These are phyloP conservation scores for Podaxis mareebaensis DNA, from an alignment of 768 basidiomycete species.

Conservation along the genomic window DNA sequence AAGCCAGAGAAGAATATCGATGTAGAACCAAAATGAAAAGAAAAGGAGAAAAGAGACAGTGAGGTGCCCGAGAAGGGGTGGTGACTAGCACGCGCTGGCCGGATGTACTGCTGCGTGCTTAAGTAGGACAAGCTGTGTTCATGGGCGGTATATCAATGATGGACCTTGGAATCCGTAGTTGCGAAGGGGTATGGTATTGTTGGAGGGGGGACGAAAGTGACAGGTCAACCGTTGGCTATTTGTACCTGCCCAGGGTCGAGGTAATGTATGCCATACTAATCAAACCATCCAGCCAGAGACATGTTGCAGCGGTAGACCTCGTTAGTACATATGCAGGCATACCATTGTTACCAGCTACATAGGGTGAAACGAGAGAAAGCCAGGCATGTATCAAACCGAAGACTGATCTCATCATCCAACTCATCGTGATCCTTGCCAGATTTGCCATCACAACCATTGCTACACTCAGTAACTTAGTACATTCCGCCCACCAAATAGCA, in stretches of 20 bases:
- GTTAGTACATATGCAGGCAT: neutral
- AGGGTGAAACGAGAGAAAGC: neutral
- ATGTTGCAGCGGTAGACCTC: neutral
- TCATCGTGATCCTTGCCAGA: neutral
- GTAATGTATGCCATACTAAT: neutral
- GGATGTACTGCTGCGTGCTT: conserved; percentile 10
- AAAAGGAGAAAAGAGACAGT: neutral
- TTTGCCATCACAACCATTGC: neutral
- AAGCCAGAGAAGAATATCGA: neutral
- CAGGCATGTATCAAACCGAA: neutral
- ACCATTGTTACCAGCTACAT: neutral
- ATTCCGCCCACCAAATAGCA: neutral
- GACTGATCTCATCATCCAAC: neutral
- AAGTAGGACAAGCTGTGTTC: conserved; percentile 11
- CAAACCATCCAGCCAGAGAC: neutral
- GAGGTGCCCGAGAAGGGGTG: neutral
- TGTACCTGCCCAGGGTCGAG: neutral
- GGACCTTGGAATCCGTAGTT: neutral
- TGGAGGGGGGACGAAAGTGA: neutral
- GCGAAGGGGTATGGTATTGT: neutral
- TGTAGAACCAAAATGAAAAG: neutral
- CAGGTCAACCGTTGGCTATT: neutral
- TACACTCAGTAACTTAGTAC: neutral
- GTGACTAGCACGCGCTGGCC: neutral
- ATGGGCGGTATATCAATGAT: conserved; percentile 5